Percentiles rank a stretch among this genome's conserved stretches.
Evolutionary conservation across 768 basidiomycete species (phyloP).

Genomic region (Tulasnella sp.): DNA sequence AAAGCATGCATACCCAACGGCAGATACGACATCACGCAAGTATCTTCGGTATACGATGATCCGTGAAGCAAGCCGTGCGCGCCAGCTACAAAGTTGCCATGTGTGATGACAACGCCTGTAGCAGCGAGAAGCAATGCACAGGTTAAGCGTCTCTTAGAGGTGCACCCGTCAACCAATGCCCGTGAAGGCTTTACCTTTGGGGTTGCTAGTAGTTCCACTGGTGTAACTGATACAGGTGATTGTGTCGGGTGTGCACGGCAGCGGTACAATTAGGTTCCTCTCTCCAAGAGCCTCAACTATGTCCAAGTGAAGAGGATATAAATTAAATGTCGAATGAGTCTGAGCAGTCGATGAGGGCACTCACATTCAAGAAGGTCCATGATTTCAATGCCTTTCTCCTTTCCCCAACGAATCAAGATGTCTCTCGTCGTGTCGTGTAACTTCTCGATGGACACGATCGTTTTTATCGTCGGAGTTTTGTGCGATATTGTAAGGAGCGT

Average conservation of each 20-base stretch:
- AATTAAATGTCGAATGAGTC: too few relatives aligned
- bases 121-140: too few relatives aligned
- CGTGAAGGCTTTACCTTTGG: too few relatives aligned
- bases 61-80: constrained; percentile 49
- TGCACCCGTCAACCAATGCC: too few relatives aligned
- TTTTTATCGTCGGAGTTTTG: constrained; percentile 50
- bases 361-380: constrained; percentile 56
- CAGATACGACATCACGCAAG: constrained; percentile 56
- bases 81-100: constrained; percentile 52
- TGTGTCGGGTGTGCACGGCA: constrained; percentile 44
- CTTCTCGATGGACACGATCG: constrained; percentile 66
- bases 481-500: constrained; percentile 59
- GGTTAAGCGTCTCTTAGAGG: too few relatives aligned
- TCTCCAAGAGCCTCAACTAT: constrained; percentile 69
- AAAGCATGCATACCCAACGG: constrained; percentile 36
- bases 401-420: constrained; percentile 60
- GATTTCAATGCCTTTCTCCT: constrained; percentile 48
- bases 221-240: constrained; percentile 92
- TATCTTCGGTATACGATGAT: constrained; percentile 34
- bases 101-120: constrained; percentile 73
- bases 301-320: neutral
- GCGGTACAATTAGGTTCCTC: constrained; percentile 47
- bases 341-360: constrained; percentile 24
- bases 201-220: constrained; percentile 70
- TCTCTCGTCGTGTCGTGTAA: constrained; percentile 40